Conservation (phyloP, 805 yeast species). For the Ogataea methylovora region DNA sequence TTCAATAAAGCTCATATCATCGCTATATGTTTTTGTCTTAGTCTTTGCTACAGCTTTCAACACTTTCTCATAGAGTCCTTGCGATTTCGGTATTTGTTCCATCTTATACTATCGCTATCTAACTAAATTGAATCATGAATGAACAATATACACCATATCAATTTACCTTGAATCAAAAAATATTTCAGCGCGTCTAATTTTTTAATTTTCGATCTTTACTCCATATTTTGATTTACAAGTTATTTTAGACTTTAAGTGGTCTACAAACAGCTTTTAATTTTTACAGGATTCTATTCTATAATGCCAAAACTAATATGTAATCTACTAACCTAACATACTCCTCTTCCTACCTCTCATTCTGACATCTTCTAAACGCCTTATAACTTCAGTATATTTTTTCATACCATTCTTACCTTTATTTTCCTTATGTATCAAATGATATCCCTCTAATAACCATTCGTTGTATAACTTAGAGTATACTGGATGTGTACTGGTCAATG, state of each 20-base stretch:
- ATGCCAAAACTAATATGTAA: too few species aligned
- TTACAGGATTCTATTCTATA: too few species aligned
- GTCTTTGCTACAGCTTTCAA: not conserved
- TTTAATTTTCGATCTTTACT: too few species aligned
- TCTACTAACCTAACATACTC: conserved; percentile 84
- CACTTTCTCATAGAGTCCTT: not conserved
- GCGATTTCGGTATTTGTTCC: too few species aligned
- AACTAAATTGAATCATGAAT: too few species aligned
- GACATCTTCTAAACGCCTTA: conserved; percentile 70
- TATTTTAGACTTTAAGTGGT: too few species aligned
- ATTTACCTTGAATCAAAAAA: too few species aligned
- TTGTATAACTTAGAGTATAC: conserved; percentile 55
- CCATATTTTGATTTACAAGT: too few species aligned
- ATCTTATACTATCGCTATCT: too few species aligned
- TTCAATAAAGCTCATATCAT: conserved; percentile 21
- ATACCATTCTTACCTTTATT: conserved; percentile 26
- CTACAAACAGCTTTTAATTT: too few species aligned
- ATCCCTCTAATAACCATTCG: conserved; percentile 69
- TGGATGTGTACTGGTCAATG: conserved; percentile 87
- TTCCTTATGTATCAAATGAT: conserved; percentile 32
- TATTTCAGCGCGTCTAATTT: too few species aligned
- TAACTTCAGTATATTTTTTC: conserved; percentile 43
- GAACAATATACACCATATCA: too few species aligned
- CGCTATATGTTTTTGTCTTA: conserved; percentile 8
- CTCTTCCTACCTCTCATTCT: conserved; percentile 91